Evolutionary conservation across 1,139 yeast genomes (phyloP).

Genomic region (Diutina catenulata): DNA sequence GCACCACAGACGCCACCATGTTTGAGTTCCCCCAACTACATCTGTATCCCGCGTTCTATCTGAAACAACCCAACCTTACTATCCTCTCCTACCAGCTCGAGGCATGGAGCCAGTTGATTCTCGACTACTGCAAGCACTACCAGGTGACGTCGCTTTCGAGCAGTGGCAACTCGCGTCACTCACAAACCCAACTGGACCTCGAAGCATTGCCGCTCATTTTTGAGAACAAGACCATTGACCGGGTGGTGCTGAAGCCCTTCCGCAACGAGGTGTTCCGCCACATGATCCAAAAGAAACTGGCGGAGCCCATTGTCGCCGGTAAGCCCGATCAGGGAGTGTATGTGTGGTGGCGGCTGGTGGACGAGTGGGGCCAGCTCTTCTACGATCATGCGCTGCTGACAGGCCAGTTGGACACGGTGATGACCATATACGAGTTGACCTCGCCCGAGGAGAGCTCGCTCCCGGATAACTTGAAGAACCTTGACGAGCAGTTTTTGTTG

Average conservation of each 20-base stretch:
- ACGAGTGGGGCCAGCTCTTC: conserved; percentile 62
- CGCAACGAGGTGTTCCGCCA: conserved; percentile 42
- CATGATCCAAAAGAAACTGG: conserved; percentile 41
- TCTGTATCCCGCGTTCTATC: conserved; percentile 85
- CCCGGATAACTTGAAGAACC: conserved; percentile 46
- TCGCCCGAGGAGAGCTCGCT: conserved; percentile 50
- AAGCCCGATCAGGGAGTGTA: conserved; percentile 34
- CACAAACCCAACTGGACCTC: conserved; percentile 18
- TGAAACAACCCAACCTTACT: conserved; percentile 76
- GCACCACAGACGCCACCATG: no score
- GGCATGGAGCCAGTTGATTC: conserved; percentile 30
- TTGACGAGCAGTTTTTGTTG: conserved; percentile 48
- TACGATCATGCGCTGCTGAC: conserved; percentile 43
- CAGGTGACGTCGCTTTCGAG: conserved; percentile 16
- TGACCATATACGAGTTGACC: conserved; percentile 73
- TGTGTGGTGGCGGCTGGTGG: conserved; percentile 60
- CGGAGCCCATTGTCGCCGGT: conserved; percentile 37
- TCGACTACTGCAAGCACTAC: conserved; percentile 48
- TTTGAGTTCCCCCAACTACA: conserved; percentile 57
- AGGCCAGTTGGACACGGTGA: conserved; percentile 67
- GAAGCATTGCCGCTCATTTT: conserved; percentile 24
- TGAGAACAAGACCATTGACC: conserved; percentile 35
- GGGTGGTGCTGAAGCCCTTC: conserved; percentile 45
- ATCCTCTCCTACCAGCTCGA: conserved; percentile 64
- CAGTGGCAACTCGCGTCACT: conserved; percentile 10